Base-by-base conservation (phyloP, 371 early-diverging fungal species). In the Lichtheimia corymbifera region DNA sequence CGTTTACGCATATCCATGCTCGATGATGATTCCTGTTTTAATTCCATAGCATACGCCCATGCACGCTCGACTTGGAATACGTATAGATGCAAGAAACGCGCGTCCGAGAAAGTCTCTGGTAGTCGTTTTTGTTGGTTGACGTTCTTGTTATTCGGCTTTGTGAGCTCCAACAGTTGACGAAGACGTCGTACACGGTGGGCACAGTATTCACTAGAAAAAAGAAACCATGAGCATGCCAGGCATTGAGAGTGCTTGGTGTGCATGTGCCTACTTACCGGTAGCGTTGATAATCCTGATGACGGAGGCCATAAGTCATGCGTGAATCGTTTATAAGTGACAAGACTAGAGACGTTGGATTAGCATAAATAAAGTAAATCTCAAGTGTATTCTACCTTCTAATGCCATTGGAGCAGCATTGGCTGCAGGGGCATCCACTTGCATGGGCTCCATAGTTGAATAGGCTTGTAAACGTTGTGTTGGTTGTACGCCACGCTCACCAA, bases 31-130 rank as follows among this genome's bases (percentile, higher is more conserved):
- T 86, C 83, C 13, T 74, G 77, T 61, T 89, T 90, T 58, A 92
- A 71, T 62, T 92, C 87, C 92, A 90, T 91, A 15, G 88, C 86
- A 62, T 90, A 88, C 27, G 87, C 82, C 94, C 92, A 92, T 12
- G 85, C 84, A n/a, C 92, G 84, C 62, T 93, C 94, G 5, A 84
- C 75, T 59, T 88, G 84, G 65, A 87, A 91, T 14, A 91, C 73
- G 44, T 77, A 68, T 14, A 91, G 64, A 18, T 88, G 82, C 25
- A 91, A 75, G 61, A 79, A 84, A 50, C 83, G 79, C 28, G 68
- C 68, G 66, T 88, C 83, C 11, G 67, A 72, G 30, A 86, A 68
- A 24, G 58, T 70, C 18, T 76, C 83, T 1, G 82, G 77, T 1
- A 80, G 64, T 42, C 87, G 74, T 27, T 76, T 81, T 28, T 75